These are phyloP conservation scores for Thraustotheca clavata DNA, from an alignment of 352 stramenopile genomes.

Conservation along the genomic window DNA sequence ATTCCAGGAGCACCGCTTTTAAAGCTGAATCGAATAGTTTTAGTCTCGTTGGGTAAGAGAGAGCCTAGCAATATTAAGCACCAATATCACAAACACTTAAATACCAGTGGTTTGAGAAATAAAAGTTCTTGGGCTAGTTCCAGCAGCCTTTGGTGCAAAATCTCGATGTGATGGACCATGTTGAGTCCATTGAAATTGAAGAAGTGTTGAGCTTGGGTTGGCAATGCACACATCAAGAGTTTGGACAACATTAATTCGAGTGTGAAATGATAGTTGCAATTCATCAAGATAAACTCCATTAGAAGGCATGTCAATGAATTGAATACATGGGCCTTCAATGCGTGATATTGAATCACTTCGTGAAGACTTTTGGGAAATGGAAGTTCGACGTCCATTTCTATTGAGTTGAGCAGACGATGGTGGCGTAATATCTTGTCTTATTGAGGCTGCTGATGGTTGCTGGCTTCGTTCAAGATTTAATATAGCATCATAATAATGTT, in stretches of 20 bases:
- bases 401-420: neutral
- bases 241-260: neutral
- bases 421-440: neutral
- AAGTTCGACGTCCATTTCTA: neutral
- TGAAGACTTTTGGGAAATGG: neutral
- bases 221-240: neutral
- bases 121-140: slow-evolving; percentile 24
- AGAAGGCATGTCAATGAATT: neutral
- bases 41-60: slow-evolving; percentile 41
- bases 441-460: neutral
- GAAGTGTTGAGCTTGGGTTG: slow-evolving; percentile 4
- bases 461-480: slow-evolving; percentile 11
- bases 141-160: slow-evolving; percentile 10
- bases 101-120: slow-evolving; percentile 10
- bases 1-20: slow-evolving; percentile 33
- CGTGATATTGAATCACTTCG: neutral
- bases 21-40: slow-evolving; percentile 60
- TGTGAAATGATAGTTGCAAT: slow-evolving; percentile 5
- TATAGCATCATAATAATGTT: slow-evolving; percentile 6
- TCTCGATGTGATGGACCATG: slow-evolving; percentile 14
- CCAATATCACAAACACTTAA: slow-evolving; percentile 23
- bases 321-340: neutral
- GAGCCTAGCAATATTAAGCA: slow-evolving; percentile 33
- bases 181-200: slow-evolving; percentile 10
- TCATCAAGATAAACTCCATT: neutral